phyloP scores from a whole-genome alignment of 2,329 filamentous ascomycete genomes.

The Xylaria arbuscula region DNA sequence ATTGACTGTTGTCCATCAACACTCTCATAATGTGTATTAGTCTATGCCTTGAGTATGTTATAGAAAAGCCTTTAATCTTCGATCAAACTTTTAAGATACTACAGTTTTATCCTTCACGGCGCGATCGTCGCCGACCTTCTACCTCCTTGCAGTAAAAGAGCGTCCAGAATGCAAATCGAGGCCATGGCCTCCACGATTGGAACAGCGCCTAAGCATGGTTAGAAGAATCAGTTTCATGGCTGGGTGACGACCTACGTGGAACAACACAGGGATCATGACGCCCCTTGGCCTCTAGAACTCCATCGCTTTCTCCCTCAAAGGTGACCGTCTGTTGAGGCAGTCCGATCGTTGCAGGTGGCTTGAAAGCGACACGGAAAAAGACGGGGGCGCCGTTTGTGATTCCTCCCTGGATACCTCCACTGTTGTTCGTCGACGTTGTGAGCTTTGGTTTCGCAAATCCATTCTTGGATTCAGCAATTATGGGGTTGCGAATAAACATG shows the following conservation, averaged over 20 bases:
- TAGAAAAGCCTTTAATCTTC: too few species aligned
- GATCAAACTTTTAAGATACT: background rate
- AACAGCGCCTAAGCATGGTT: constrained; percentile 69
- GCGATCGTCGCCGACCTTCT: constrained; percentile 15
- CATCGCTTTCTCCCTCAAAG: constrained; percentile 77
- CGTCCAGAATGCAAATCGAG: constrained; percentile 19
- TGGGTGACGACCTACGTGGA: constrained; percentile 54
- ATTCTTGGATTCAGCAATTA: constrained; percentile 42
- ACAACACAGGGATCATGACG: constrained; percentile 95
- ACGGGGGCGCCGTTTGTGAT: constrained; percentile 94
- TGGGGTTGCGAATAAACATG: constrained; percentile 74
- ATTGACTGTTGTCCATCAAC: too few species aligned
- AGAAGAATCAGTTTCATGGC: constrained; percentile 8
- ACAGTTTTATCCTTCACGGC: constrained; percentile 11
- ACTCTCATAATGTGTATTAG: too few species aligned
- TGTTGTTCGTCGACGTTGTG: constrained; percentile 93
- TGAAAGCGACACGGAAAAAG: constrained; percentile 96
- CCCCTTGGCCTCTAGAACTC: constrained; percentile 88
- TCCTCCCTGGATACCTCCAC: constrained; percentile 92
- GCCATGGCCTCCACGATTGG: constrained; percentile 94
- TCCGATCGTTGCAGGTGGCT: constrained; percentile 92
- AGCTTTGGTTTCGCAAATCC: constrained; percentile 69
- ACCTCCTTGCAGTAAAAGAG: constrained; percentile 22
- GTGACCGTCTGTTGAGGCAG: constrained; percentile 85
- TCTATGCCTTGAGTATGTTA: too few species aligned